Conservation (phyloP, 345 rosid species). For the Eucalyptus sideroxylon region DNA sequence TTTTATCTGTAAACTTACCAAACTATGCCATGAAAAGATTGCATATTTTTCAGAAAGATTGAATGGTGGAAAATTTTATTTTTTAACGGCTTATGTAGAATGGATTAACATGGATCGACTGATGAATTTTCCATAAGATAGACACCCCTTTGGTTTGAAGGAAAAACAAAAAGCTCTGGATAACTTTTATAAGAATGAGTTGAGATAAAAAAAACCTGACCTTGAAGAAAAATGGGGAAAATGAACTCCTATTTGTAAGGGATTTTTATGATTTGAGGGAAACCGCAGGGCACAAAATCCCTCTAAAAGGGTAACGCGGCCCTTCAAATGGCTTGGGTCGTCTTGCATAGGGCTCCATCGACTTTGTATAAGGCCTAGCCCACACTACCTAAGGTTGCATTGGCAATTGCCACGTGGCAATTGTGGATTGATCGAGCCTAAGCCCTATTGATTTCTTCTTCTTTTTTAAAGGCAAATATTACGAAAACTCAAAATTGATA, state of each 20-base stretch:
- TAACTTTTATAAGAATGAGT: background rate
- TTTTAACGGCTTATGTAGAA: too few species aligned
- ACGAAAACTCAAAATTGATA: too few species aligned
- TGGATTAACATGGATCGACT: fast-evolving
- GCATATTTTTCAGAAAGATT: background rate
- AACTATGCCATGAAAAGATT: background rate
- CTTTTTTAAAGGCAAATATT: too few species aligned
- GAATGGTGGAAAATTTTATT: background rate
- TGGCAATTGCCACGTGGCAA: too few species aligned
- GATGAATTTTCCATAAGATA: background rate
- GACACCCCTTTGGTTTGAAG: background rate
- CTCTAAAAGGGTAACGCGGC: fast-evolving
- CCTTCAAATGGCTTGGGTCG: too few species aligned
- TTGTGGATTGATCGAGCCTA: too few species aligned
- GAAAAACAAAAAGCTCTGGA: background rate
- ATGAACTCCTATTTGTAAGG: background rate
- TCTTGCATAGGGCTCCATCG: too few species aligned
- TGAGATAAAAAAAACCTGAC: background rate
- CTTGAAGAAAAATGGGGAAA: background rate
- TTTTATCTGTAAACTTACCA: background rate
- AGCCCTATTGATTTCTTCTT: too few species aligned
- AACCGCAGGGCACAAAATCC: too few species aligned
- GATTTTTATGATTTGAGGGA: too few species aligned
- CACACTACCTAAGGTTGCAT: too few species aligned
- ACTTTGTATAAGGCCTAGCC: too few species aligned